These are phyloP conservation scores for Ambrosia hybrid DNA, from an alignment of 140 eudicot genomes.

Conservation along the genomic window DNA sequence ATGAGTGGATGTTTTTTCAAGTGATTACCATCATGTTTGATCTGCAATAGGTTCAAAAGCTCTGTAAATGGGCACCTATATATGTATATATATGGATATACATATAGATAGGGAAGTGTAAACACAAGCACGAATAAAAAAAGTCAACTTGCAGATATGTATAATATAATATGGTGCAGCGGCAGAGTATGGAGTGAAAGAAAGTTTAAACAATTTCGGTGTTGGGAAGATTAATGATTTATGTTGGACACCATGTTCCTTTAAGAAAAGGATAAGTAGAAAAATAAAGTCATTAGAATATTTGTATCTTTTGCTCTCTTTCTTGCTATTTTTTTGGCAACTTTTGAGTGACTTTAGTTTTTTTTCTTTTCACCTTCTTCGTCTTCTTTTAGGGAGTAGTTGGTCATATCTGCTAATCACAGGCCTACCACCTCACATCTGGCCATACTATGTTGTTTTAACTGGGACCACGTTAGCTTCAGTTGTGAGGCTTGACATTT, in stretches of 20 bases:
- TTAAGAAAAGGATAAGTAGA: slow-evolving; percentile 29
- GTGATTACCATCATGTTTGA: slow-evolving; percentile 26
- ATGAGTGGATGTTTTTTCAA: neutral
- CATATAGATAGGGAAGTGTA: slow-evolving; percentile 14
- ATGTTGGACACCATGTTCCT: slow-evolving; percentile 7
- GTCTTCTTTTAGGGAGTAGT: too few relatives aligned
- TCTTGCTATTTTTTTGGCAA: neutral
- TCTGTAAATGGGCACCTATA: neutral
- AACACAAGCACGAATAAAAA: slow-evolving; percentile 10
- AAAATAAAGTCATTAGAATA: too few relatives aligned
- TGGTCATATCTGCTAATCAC: too few relatives aligned
- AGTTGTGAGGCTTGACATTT: too few relatives aligned
- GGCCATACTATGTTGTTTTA: too few relatives aligned
- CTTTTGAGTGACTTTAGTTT: neutral
- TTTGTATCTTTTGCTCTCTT: too few relatives aligned
- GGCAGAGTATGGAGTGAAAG: too few relatives aligned
- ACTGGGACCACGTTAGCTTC: too few relatives aligned
- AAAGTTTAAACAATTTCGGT: neutral
- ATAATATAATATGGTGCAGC: neutral
- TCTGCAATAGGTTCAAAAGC: slow-evolving; percentile 13
- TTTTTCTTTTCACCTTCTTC: too few relatives aligned
- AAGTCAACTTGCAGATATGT: slow-evolving; percentile 29
- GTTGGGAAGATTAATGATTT: slow-evolving; percentile 15
- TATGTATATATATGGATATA: neutral
- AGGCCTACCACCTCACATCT: too few relatives aligned